phyloP scores from a whole-genome alignment of 257 asterid genomes.

The Fraxinus quadrangulata region DNA sequence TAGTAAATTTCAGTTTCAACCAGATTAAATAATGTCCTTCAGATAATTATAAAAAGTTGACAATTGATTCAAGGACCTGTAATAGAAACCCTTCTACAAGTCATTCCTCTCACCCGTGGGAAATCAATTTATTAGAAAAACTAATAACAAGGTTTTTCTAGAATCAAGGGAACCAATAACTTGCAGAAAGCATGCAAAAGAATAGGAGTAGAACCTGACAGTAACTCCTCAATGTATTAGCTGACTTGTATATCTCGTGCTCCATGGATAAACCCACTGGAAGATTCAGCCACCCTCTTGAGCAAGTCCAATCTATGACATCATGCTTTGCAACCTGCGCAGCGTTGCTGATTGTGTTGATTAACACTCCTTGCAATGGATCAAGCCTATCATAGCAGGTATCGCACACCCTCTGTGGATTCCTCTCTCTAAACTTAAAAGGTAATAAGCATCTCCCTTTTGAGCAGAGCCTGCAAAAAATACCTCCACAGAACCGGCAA shows the following conservation, averaged over 20 bases:
- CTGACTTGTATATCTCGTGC: slow-evolving; percentile 88
- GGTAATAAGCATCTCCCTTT: slow-evolving; percentile 91
- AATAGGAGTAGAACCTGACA: slow-evolving; percentile 57
- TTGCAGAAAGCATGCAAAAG: not conserved
- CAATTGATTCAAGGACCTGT: not conserved
- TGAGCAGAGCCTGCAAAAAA: slow-evolving; percentile 90
- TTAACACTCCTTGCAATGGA: slow-evolving; percentile 81
- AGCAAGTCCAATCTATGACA: slow-evolving; percentile 96
- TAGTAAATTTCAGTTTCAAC: slow-evolving; percentile 19
- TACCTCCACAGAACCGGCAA: slow-evolving; percentile 94
- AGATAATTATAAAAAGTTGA: slow-evolving; percentile 4
- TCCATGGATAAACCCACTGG: slow-evolving; percentile 97
- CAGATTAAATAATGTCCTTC: not conserved
- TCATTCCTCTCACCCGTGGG: not conserved
- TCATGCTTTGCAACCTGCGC: slow-evolving; percentile 92
- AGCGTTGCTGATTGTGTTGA: slow-evolving; percentile 91
- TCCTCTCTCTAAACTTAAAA: slow-evolving; percentile 85
- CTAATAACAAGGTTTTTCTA: not conserved
- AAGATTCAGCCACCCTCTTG: slow-evolving; percentile 96
- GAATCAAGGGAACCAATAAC: slow-evolving; percentile 1
- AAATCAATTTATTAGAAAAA: slow-evolving; percentile 14
- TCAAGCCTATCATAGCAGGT: slow-evolving; percentile 97
- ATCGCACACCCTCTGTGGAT: slow-evolving; percentile 96
- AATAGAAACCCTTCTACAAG: not conserved
- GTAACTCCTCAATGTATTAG: slow-evolving; percentile 69